phyloP scores from a whole-genome alignment of 108 stramenopile genomes.

The Stephanodiscus minutulus region DNA sequence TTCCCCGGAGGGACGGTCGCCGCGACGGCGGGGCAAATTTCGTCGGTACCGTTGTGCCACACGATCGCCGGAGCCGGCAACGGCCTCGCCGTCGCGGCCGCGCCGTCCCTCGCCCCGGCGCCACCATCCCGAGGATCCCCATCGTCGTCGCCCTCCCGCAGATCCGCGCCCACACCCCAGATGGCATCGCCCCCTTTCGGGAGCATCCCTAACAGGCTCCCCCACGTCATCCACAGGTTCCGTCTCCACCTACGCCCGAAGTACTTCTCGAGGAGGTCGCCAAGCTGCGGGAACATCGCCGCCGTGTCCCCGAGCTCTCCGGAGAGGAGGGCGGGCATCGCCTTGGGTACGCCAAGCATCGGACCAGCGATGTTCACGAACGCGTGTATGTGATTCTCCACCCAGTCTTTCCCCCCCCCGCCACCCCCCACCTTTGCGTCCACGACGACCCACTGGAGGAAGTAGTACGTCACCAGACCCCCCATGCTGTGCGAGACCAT shows the following conservation, averaged over 20 bases:
- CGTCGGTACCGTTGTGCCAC: conserved; percentile 37
- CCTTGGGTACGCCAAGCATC: conserved; percentile 83
- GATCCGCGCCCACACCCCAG: conserved; percentile 69
- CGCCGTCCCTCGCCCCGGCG: background rate
- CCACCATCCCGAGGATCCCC: background rate
- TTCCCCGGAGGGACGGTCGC: conserved; percentile 6
- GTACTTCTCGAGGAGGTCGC: conserved; percentile 69
- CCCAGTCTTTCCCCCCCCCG: conserved; percentile 81
- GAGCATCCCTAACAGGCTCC: conserved; percentile 77
- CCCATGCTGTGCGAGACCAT: conserved; percentile 87
- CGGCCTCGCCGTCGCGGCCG: background rate
- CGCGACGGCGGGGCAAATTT: conserved; percentile 25
- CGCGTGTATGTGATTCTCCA: conserved; percentile 72
- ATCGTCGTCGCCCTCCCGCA: background rate
- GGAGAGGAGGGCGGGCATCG: conserved; percentile 72
- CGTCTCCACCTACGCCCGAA: conserved; percentile 63
- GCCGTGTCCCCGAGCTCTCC: conserved; percentile 90
- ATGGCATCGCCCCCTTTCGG: conserved; percentile 84
- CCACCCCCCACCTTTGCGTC: conserved; percentile 59
- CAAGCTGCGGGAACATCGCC: conserved; percentile 61
- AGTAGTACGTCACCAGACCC: conserved; percentile 67
- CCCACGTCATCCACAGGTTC: conserved; percentile 80
- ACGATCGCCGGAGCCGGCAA: conserved; percentile 20
- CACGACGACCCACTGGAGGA: conserved; percentile 83
- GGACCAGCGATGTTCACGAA: conserved; percentile 92